Base-by-base conservation (phyloP, 352 stramenopile genomes). In the Globisporangium splendens region DNA sequence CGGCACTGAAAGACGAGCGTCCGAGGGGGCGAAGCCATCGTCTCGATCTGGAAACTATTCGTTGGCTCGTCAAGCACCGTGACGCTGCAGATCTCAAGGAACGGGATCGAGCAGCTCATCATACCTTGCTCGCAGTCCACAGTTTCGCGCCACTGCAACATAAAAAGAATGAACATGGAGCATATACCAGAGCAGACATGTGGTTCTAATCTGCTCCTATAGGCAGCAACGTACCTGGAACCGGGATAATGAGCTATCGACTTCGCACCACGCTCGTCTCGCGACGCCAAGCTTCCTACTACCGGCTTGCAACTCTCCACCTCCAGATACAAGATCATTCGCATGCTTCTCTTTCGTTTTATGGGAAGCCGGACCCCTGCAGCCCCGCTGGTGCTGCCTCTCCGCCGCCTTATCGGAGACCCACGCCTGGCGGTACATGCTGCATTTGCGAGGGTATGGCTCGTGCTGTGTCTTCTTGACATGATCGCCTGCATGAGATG, bases 201-300 rank as follows among this genome's bases (percentile, higher is more conserved):
- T n/a, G n/a, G n/a, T n/a, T n/a, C n/a, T n/a, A n/a, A n/a, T n/a
- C n/a, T n/a, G n/a, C n/a, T n/a, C n/a, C n/a, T n/a, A 8, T 15
- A 14, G 15, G 6, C 15, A 24, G 2, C 11, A 4, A 24, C 42
- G 10, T 39, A 73, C 66, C 62, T 82, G 73, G 1, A 88, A 47
- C 1, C 28, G 54, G 15, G 69, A 75, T 22, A 81, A 61, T n/a
- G 59, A 69, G 14, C 15, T 50, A 52, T 86, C 75, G 31, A 89
- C 63, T 42, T 87, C 76, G 47, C 76, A 87, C 70, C 72, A 86
- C 17, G 86, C 71, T 18, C 74, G 76, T 3, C 76, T 63, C 15
- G 79, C 56, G 35, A 72, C 24, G 13, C 73, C 73, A 17, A 80
- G 44, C 3, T 63, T 72, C 7, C 43, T 10, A 20, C 52, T 44